A percentile compares a stretch with the other conserved stretches of the same genome.
Conservation (phyloP, 306 rosid genomes). For the Fragaria iinumae region DNA sequence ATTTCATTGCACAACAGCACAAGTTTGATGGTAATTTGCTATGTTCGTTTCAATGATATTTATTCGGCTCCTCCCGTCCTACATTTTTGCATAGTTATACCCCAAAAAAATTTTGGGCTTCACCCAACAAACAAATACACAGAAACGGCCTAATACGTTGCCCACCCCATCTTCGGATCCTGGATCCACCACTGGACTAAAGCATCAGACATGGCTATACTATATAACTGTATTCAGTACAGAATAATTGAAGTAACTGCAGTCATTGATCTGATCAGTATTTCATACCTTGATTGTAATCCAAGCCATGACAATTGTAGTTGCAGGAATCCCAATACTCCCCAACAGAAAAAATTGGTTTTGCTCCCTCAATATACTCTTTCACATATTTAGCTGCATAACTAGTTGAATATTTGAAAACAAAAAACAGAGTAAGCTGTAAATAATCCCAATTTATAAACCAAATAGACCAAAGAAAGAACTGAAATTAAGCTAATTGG, state of each 20-base stretch:
- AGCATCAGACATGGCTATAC: neutral
- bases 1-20: no score
- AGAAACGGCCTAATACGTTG: no score
- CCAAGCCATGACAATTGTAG: constrained; percentile 61
- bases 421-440: constrained; percentile 13
- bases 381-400: constrained; percentile 78
- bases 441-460: neutral
- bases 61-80: no score
- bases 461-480: neutral
- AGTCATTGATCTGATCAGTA: neutral
- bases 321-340: constrained; percentile 93
- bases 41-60: no score
- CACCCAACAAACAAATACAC: no score
- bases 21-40: no score
- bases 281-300: constrained; percentile 76
- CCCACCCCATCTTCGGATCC: no score
- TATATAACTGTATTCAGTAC: neutral
- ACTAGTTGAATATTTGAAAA: constrained; percentile 34
- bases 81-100: no score
- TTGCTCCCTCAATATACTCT: constrained; percentile 83
- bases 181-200: no score
- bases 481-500: no score
- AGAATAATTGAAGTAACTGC: neutral
- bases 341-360: constrained; percentile 78
- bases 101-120: no score